Percentiles rank a stretch among this genome's conserved stretches.
These are phyloP conservation scores for Lycium ferocissimum DNA, from an alignment of 257 asterid genomes.

Conservation along the genomic window DNA sequence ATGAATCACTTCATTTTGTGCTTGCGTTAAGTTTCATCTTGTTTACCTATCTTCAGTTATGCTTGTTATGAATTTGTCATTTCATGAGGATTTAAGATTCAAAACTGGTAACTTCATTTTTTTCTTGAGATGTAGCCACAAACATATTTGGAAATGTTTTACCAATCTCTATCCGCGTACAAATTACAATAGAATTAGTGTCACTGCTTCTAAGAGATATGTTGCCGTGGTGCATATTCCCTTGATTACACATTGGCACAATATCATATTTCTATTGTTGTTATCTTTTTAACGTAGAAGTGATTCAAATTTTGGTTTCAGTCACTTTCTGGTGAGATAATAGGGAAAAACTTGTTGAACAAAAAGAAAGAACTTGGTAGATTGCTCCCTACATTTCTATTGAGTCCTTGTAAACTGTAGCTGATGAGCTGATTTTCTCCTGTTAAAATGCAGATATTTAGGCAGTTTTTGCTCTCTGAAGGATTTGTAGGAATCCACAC, in stretches of 20 bases:
- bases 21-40: not conserved
- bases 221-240: not conserved
- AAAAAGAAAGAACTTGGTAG: not conserved
- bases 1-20: not conserved
- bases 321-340: conserved; percentile 4
- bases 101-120: not conserved
- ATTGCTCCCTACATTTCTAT: conserved; percentile 21
- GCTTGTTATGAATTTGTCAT: not conserved
- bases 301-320: conserved; percentile 18
- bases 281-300: not conserved
- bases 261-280: conserved; percentile 1
- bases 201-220: not conserved
- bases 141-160: not conserved
- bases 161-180: not conserved
- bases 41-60: not conserved
- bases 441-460: conserved; percentile 55
- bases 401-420: not conserved
- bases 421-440: not conserved
- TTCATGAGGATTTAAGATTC: conserved; percentile 6
- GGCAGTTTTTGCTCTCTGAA: conserved; percentile 62
- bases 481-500: conserved; percentile 82
- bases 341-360: not conserved
- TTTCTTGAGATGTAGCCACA: conserved; percentile 6
- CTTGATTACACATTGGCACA: not conserved
- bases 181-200: not conserved